Conservation (phyloP, 2,329 filamentous ascomycete species). For the Aspergillus sp. region DNA sequence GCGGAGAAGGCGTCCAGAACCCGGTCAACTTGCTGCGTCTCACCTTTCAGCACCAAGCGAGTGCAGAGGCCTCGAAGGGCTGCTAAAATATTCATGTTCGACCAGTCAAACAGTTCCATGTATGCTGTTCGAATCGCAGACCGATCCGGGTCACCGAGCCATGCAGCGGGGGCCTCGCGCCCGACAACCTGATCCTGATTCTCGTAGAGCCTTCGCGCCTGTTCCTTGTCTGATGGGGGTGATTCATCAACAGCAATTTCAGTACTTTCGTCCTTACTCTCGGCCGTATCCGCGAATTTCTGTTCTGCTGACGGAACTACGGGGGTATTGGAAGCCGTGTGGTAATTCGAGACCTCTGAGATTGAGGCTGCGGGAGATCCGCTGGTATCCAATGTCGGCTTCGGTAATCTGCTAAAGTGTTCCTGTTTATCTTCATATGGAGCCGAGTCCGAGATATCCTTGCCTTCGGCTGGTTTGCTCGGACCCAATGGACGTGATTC, state of each 20-base stretch:
- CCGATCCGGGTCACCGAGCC: conserved; percentile 69
- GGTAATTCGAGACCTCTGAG: conserved; percentile 45
- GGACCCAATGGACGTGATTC: neutral
- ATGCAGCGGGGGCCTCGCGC: conserved; percentile 78
- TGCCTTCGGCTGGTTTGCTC: conserved; percentile 6
- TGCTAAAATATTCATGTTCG: conserved; percentile 73
- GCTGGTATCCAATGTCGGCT: conserved; percentile 24
- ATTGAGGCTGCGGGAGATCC: conserved; percentile 33
- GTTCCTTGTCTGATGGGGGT: conserved; percentile 68
- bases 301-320: conserved; percentile 33
- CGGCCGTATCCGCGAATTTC: conserved; percentile 16
- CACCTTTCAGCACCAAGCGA: conserved; percentile 78
- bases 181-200: conserved; percentile 75
- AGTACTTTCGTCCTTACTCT: conserved; percentile 17
- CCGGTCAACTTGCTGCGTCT: conserved; percentile 95
- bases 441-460: conserved; percentile 12
- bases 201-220: conserved; percentile 79
- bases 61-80: conserved; percentile 79
- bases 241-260: conserved; percentile 28
- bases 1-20: conserved; percentile 86
- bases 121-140: conserved; percentile 68
- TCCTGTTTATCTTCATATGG: conserved; percentile 24
- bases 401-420: conserved; percentile 21
- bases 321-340: conserved; percentile 46
- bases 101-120: conserved; percentile 89